Evolutionary conservation across 129 eudicot genomes (phyloP).

Genomic region (Glebionis coronaria): DNA sequence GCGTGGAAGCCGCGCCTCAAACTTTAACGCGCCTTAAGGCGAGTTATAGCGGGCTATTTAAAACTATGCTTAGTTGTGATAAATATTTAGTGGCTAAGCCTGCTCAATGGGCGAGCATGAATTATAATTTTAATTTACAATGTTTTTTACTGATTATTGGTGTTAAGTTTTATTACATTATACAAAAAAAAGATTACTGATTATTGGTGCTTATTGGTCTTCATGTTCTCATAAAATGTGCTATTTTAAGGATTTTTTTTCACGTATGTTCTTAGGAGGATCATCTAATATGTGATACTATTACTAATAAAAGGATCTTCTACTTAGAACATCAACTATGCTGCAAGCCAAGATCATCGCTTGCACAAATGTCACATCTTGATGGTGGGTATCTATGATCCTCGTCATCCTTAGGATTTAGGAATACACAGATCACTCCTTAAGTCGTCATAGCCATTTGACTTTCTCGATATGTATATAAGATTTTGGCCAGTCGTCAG

Average conservation of each 20-base stretch:
- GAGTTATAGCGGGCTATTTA: too few relatives aligned
- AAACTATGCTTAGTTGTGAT: too few relatives aligned
- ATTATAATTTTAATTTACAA: too few relatives aligned
- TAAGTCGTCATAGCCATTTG: background rate
- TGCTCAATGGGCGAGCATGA: too few relatives aligned
- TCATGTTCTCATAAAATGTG: slow-evolving; percentile 9
- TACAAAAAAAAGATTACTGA: too few relatives aligned
- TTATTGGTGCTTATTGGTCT: too few relatives aligned
- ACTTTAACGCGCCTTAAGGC: too few relatives aligned
- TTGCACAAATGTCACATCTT: too few relatives aligned
- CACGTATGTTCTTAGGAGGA: slow-evolving; percentile 4
- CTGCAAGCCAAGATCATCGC: background rate
- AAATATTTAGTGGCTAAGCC: too few relatives aligned
- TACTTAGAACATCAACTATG: background rate
- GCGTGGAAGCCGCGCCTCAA: too few relatives aligned
- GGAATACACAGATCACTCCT: background rate
- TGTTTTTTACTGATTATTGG: too few relatives aligned
- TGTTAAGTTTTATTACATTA: too few relatives aligned
- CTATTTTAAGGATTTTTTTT: background rate
- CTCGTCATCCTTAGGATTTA: background rate
- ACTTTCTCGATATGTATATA: background rate
- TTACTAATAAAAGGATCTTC: background rate
- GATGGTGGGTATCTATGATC: background rate
- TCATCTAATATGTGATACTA: background rate
- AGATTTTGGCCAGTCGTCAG: background rate